These are phyloP conservation scores for Darksidea phi DNA, from an alignment of 495 filamentous ascomycete genomes.

Conservation along the genomic window DNA sequence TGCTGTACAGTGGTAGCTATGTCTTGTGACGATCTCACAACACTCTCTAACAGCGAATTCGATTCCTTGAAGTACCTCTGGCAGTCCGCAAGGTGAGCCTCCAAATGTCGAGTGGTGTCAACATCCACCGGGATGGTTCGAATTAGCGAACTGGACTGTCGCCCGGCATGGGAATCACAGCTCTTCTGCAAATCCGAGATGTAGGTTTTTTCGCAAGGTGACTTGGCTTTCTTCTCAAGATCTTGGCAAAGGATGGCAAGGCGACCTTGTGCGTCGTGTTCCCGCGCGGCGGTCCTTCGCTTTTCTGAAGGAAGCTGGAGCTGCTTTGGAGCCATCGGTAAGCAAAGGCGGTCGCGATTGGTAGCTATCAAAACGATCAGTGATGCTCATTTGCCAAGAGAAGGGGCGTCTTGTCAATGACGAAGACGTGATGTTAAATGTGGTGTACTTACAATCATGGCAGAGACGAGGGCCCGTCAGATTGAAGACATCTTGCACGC, in stretches of 20 bases:
- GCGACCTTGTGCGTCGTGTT: background rate
- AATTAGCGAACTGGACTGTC: background rate
- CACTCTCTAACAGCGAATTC: background rate
- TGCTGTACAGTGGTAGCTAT: constrained; percentile 19
- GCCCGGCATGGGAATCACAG: background rate
- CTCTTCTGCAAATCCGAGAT: background rate
- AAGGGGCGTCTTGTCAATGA: no score
- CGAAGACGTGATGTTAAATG: no score
- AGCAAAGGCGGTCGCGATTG: background rate
- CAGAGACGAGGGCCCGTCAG: background rate
- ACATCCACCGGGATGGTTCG: background rate
- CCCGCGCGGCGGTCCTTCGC: no score
- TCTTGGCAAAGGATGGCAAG: constrained; percentile 4
- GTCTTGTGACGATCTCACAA: background rate
- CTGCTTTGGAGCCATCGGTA: background rate
- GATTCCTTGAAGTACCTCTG: background rate
- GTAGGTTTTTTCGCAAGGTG: constrained; percentile 6
- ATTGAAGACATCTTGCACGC: background rate
- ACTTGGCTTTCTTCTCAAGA: background rate
- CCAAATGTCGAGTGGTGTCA: background rate
- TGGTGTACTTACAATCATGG: no score
- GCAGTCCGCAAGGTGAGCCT: background rate
- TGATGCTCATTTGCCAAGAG: no score
- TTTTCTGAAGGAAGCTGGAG: background rate
- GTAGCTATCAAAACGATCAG: no score